Base-by-base conservation (phyloP, 176 grass and related monocot species). In the Carex parvula region DNA sequence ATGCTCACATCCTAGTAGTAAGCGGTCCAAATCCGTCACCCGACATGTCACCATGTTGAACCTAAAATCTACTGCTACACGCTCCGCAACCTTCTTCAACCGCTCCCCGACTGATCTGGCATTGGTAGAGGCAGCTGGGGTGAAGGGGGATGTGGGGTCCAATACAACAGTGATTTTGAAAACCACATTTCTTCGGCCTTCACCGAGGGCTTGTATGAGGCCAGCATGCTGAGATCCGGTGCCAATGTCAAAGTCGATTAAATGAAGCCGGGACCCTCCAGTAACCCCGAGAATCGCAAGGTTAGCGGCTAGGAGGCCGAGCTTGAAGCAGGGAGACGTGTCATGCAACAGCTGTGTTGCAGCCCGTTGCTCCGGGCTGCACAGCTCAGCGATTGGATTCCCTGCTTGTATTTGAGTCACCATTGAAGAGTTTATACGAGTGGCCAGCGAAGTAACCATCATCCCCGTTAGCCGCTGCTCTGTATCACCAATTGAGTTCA, bases 161-260 rank as follows among this genome's bases (percentile, higher is more conserved):
- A 58, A 86, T 30, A 97, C 90, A 26, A 91, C 92, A 63, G 94
- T 97, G 30, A 94, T 84, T 86, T 62, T 90, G 0, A 97, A 80
- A 6, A 81, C 59, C 33, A 82, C 80, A 21, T 88, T 81, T 54
- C 70, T 64, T 32, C 84, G 85, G 20, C 92, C 78, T 4, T 85
- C 92, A 1, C 89, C 89, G 63, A 97, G 92, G 78, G 70, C 54
- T 75, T 90, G 88, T 69, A 98, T 91, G 52, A 98, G 89, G 8
- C 69, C 66, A 6, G 79, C 84, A 82, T 98, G 92, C 84, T 98
- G 95, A 70, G 82, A 60, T 0, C 58, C 63, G 30, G 84, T 90
- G 79, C 84, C 88, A 55, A 98, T 84, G 82, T 95, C 89, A 71
- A 98, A 95, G 92, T 98, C 95, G 42, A 98, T 82, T 64, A 98